These are phyloP conservation scores for Alnus glutinosa DNA, from an alignment of 306 rosid genomes.

Conservation along the genomic window DNA sequence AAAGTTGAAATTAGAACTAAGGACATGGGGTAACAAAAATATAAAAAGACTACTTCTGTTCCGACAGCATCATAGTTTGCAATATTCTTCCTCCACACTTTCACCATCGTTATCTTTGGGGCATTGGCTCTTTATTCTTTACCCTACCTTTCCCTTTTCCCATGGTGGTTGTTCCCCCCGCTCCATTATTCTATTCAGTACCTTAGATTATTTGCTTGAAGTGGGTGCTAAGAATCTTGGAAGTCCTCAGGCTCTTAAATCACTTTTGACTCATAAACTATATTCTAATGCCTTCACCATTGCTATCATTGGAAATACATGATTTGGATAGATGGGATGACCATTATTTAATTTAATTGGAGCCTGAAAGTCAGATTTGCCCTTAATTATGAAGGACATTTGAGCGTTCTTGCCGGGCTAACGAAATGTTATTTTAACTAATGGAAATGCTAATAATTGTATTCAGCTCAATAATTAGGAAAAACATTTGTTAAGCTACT, in stretches of 20 bases:
- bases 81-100: conserved; percentile 30
- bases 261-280: conserved; percentile 53
- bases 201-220: conserved; percentile 29
- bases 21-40: conserved; percentile 25
- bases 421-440: no score
- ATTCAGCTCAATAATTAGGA: no score
- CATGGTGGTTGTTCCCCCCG: conserved; percentile 19
- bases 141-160: neutral
- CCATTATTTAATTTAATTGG: neutral
- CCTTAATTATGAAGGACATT: neutral
- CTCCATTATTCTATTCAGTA: conserved; percentile 33
- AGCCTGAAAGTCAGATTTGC: conserved; percentile 17
- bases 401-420: neutral
- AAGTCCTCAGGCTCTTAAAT: conserved; percentile 32
- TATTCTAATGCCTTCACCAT: conserved; percentile 14
- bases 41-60: conserved; percentile 44
- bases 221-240: conserved; percentile 49
- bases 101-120: conserved; percentile 23
- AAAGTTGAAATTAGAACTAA: conserved; percentile 7
- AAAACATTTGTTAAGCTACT: no score
- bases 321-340: neutral
- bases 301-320: conserved; percentile 30
- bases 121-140: conserved; percentile 26
- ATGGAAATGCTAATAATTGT: no score
- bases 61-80: conserved; percentile 55